Base-by-base conservation (phyloP, 2,329 filamentous ascomycete species). In the Microthyrium microscopicum region DNA sequence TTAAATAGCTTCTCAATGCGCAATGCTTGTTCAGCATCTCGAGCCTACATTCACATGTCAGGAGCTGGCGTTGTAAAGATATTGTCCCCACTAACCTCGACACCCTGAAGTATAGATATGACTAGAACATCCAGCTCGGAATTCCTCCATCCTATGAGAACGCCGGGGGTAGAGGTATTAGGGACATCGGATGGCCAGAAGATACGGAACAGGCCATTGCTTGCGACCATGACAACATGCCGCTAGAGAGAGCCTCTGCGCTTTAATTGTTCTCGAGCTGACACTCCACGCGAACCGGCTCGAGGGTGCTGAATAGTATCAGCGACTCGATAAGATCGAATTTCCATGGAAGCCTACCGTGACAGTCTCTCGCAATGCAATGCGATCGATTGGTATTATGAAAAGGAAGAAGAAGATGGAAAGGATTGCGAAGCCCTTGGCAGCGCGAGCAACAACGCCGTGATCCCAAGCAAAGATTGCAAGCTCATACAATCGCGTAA, bases 381-480 rank as follows among this genome's bases (percentile, higher is more conserved):
- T 66, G 46, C 78, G 72, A 53, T 82, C 77, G 40, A 93, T 72
- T 12, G 89, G 89, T 31, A 95, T 63, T 44, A 89, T 72, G 42
- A 98, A 64, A 41, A 84, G 51, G 51, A 89, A 69, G 60, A 94
- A 98, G 50, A 91, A 69, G 30, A 89, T 51, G 15, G 83, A 89
- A 37, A 98, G 66, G 39, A 83, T 64, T 36, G 73, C 67, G 50
- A 93, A 89, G 35, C 80, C 89, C 57, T 89, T 87, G 33, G 81
- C 73, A 42, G 80, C 79, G 51, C 89, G 78, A 47, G 78, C 84
- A 54, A 95, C 79, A 49, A 98, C 89, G 53, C 87, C 84, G 81
- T 95, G 82, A 57, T 95, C 81, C 84, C 85, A 94, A 46, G 91
- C 89, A 57, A 95, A 98, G 44, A 93, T 79, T 46, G 83, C 80